phyloP scores from a whole-genome alignment of 2,329 filamentous ascomycete species.

The Hypomyces rosellus region DNA sequence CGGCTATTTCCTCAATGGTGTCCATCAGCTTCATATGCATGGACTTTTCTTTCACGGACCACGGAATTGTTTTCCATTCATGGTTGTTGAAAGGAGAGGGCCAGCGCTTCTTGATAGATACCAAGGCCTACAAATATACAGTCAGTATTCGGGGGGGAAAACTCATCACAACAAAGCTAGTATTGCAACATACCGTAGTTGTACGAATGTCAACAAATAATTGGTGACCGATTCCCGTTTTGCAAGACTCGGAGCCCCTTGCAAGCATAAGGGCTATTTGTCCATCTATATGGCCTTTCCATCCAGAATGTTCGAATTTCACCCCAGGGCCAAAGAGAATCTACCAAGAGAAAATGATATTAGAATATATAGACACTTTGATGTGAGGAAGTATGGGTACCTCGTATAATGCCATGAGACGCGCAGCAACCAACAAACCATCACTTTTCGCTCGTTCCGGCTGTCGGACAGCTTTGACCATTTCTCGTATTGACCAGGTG shows the following conservation, averaged over 20 bases:
- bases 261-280: slow-evolving; percentile 6
- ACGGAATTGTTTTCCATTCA: slow-evolving; percentile 3
- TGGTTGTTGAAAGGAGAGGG: neutral
- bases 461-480: slow-evolving; percentile 4
- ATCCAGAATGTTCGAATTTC: neutral
- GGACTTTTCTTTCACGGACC: slow-evolving; percentile 1
- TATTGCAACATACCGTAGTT: neutral
- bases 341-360: neutral
- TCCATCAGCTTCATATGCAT: slow-evolving; percentile 4
- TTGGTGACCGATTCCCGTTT: neutral
- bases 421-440: slow-evolving; percentile 1
- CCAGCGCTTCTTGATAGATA: neutral
- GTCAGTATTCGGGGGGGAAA: no score
- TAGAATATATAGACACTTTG: neutral
- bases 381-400: neutral
- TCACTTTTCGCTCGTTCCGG: slow-evolving; percentile 1
- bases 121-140: neutral
- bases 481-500: slow-evolving; percentile 5
- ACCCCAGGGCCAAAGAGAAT: slow-evolving; percentile 2
- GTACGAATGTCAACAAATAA: slow-evolving; percentile 5
- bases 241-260: slow-evolving; percentile 1
- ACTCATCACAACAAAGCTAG: no score
- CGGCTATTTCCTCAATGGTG: neutral
- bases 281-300: slow-evolving; percentile 7
- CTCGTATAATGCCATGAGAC: slow-evolving; percentile 4